Percentiles rank a stretch among this genome's conserved stretches.
Evolutionary conservation across 2,329 filamentous ascomycete genomes (phyloP).

Genomic region (Intubia oerlemansii): DNA sequence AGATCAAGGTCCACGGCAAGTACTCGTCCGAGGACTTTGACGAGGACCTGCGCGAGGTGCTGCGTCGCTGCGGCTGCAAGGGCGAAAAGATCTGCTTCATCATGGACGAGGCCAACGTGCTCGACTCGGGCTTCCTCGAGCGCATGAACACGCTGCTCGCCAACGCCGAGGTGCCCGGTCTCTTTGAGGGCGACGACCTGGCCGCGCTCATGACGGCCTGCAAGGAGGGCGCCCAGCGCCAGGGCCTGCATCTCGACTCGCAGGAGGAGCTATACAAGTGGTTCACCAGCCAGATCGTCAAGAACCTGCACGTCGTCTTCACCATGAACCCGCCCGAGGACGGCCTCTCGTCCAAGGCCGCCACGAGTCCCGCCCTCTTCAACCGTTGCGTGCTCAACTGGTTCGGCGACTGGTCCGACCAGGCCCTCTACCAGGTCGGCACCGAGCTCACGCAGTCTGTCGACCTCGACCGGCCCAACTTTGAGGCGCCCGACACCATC

Average conservation of each 20-base stretch:
- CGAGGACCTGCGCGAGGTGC: slow-evolving; percentile 83
- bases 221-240: slow-evolving; percentile 92
- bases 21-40: slow-evolving; percentile 98
- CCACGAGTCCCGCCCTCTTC: slow-evolving; percentile 93
- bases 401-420: slow-evolving; percentile 99
- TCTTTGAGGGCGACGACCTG: slow-evolving; percentile 98
- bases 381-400: slow-evolving; percentile 98
- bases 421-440: slow-evolving; percentile 93
- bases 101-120: slow-evolving; percentile 97
- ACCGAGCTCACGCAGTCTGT: slow-evolving; percentile 92
- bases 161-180: slow-evolving; percentile 95
- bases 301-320: slow-evolving; percentile 97
- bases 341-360: slow-evolving; percentile 84
- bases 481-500: slow-evolving; percentile 71
- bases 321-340: slow-evolving; percentile 99
- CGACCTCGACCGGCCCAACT: slow-evolving; percentile 76
- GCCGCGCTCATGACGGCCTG: slow-evolving; percentile 98
- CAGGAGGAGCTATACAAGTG: slow-evolving; percentile 99
- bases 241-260: slow-evolving; percentile 85
- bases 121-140: slow-evolving; percentile 96
- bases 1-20: slow-evolving; percentile 98
- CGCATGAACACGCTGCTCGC: slow-evolving; percentile 98
- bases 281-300: slow-evolving; percentile 98
- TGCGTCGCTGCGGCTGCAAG: slow-evolving; percentile 87
- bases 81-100: slow-evolving; percentile 99